Conservation (phyloP, 495 filamentous ascomycete species). For the Talaromyces borbonicus region DNA sequence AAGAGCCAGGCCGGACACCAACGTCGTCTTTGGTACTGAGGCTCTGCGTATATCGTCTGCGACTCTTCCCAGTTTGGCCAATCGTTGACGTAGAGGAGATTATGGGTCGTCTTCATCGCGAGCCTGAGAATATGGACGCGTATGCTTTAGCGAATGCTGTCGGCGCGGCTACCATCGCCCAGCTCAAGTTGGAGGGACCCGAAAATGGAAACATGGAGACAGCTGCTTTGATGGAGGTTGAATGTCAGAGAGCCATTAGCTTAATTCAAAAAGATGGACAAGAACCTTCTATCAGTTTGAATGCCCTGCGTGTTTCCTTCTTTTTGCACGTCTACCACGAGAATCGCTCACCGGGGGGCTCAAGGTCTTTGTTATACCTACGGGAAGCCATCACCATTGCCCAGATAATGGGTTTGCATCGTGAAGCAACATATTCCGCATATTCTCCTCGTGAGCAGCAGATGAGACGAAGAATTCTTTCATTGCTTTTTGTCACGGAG, state of each 20-base stretch:
- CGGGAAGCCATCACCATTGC: slow-evolving; percentile 35
- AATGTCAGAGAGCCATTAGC: slow-evolving; percentile 2
- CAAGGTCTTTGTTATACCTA: slow-evolving; percentile 30
- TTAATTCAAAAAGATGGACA: background rate
- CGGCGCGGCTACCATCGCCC: slow-evolving; percentile 35
- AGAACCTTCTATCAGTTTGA: slow-evolving; percentile 10
- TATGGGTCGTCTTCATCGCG: slow-evolving; percentile 21
- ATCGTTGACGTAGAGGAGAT: slow-evolving; percentile 31
- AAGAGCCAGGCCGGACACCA: background rate
- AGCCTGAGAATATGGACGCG: slow-evolving; percentile 22
- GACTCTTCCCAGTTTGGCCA: slow-evolving; percentile 39
- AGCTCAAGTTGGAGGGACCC: slow-evolving; percentile 25
- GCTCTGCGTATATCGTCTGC: slow-evolving; percentile 30
- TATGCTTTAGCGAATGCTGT: slow-evolving; percentile 31
- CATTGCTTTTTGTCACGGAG: slow-evolving; percentile 39
- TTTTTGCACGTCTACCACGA: slow-evolving; percentile 39
- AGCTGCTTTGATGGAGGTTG: slow-evolving; percentile 10
- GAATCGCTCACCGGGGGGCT: slow-evolving; percentile 29
- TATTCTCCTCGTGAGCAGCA: slow-evolving; percentile 22
- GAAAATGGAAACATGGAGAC: background rate
- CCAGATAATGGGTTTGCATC: slow-evolving; percentile 36
- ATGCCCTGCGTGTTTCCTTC: slow-evolving; percentile 27
- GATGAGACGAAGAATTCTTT: slow-evolving; percentile 30
- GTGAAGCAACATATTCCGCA: slow-evolving; percentile 21
- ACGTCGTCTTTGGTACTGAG: slow-evolving; percentile 7